Percentiles rank a stretch among this genome's conserved stretches.
These are phyloP conservation scores for Oenanthe sinensis DNA, from an alignment of 129 eudicot species.

Conservation along the genomic window DNA sequence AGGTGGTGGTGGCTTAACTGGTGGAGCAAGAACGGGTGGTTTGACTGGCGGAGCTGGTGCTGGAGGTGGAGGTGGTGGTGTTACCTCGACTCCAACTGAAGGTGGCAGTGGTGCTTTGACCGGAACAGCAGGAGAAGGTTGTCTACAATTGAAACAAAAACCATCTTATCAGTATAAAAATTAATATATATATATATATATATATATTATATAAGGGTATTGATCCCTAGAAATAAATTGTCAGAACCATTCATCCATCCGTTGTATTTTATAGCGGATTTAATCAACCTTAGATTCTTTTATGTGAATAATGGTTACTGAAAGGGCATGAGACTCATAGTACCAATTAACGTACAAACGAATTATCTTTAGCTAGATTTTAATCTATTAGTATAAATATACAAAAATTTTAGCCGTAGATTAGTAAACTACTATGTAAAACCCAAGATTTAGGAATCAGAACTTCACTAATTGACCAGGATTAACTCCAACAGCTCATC, in stretches of 20 bases:
- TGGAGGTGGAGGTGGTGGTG: conserved; percentile 25
- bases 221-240: too few relatives aligned
- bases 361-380: too few relatives aligned
- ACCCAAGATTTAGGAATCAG: neutral
- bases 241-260: too few relatives aligned
- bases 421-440: neutral
- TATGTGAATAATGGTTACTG: too few relatives aligned
- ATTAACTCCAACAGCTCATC: conserved; percentile 1
- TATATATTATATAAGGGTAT: too few relatives aligned
- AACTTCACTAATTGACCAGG: neutral
- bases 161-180: neutral
- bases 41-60: conserved; percentile 26
- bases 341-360: neutral
- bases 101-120: conserved; percentile 6
- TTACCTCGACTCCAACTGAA: neutral
- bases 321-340: neutral
- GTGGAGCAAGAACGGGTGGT: conserved; percentile 23
- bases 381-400: too few relatives aligned
- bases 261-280: too few relatives aligned
- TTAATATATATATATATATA: too few relatives aligned
- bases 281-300: too few relatives aligned
- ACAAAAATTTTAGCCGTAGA: neutral
- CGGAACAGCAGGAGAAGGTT: conserved; percentile 6
- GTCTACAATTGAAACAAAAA: neutral
- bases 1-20: conserved; percentile 8